Base-by-base conservation (phyloP, 345 rosid genomes). In the Bruguiera gymnorhiza region DNA sequence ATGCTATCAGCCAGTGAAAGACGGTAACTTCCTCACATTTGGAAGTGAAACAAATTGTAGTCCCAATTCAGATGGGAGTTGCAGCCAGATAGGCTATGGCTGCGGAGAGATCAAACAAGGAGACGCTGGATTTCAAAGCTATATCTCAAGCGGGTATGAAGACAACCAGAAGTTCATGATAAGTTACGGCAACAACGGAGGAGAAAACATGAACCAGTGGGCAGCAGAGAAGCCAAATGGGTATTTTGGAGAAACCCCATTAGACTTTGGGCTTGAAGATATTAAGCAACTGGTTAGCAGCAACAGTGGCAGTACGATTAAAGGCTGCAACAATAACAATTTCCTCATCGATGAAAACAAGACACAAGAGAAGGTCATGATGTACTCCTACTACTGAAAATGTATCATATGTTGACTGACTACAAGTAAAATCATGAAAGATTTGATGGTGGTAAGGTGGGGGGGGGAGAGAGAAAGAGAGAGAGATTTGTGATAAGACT, bases 391-490 rank as follows among this genome's bases (percentile, higher is more conserved):
- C 79, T 76, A 83, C 61, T 69, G 24, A 60, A 34, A 53, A 70
- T 69, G 63, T 23, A 27, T 53, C 57, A 51, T 62, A 62, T 31
- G 61, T 75, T 74, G 76, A 75, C 85, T 83, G 84, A 80, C 81
- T 76, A 81, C 77, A 78, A 78, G 84, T 79, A 85, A 83, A 56
- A 78, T 80, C 84, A 82, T 62, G 83, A 64, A 74, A 80, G 90
- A 88, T 88, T 83, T 86, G 93, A 90, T 81, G 86, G 87, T n/a
- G 90, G 86, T 84, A 84, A 81, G 96, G 86, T 65, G 60, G 68
- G 75, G 62, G 36, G 4, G 15, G 4, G 0, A 37, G 13, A 55
- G 73, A 24, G 68, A 36, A 21, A 36, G 60, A 46, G 54, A 73
- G 75, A 67, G 60, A 56, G 60, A 64, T 65, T 32, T 72, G 37